Evolutionary conservation across 495 filamentous ascomycete species (phyloP), one percentile per base, ranked within the genome.

Genomic region (Astrothelium macrocarpum): DNA sequence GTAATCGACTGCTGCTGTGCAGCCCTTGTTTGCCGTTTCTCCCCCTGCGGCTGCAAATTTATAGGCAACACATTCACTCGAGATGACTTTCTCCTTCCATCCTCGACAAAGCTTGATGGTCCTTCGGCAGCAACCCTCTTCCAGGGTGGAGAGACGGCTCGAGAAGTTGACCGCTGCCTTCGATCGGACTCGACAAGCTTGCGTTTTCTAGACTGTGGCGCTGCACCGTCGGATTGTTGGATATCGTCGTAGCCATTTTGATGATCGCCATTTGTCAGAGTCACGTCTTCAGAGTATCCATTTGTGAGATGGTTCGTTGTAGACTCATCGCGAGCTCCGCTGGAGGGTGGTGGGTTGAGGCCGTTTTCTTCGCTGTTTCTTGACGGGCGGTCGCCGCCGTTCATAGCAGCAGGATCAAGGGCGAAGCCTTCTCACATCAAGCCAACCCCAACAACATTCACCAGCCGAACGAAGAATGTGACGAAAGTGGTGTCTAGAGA

Each of bases 111-210:
- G 0, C 89, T 87, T 10, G 94, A 90, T 2, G 94, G 94, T 0
- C 93, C 95, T 49, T 95, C 90, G 29, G 85, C 88, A 53, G 88
- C 86, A 60, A 88, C 78, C 73, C 85, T 93, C 78, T 94, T 97
- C 94, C 94, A 98, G 28, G 94, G 94, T 63, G 94, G 94, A 32
- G 94, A 97, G 61, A 74, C 71, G 56, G 77, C 75, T 60, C 83
- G 79, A 58, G 81, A 77, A 25, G 75, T 74, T 14, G 82, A 81
- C 31, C 76, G 78, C 61, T 74, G 75, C 46, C 76, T 75, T 18
- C 74, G 71, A 20, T 75, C 75, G 58, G 75, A 67, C 46, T 82
- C 81, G 63, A 76, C 79, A 59, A 91, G 79, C 74, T 90, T 87
- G 67, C 88, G 85, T 71, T 85, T 86, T 75, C 94, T 95, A 12